phyloP scores from a whole-genome alignment of 176 grass and related monocot genomes.

The Leersia perrieri region DNA sequence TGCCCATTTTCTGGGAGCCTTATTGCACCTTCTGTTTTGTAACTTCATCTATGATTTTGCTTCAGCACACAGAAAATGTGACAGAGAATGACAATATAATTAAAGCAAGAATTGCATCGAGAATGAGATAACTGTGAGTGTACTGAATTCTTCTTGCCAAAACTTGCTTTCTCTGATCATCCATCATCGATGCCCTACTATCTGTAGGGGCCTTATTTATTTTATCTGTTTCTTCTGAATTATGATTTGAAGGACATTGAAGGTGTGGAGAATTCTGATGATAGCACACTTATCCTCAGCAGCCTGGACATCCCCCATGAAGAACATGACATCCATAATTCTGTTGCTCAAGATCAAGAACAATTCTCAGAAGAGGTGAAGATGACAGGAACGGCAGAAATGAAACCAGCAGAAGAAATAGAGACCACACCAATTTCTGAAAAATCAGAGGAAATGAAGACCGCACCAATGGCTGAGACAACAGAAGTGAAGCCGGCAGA shows the following conservation, averaged over 20 bases:
- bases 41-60: neutral
- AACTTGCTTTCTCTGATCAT: neutral
- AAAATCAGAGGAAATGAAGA: neutral
- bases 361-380: constrained; percentile 21
- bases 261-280: constrained; percentile 11
- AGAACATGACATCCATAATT: constrained; percentile 11
- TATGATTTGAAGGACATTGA: constrained; percentile 6
- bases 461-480: neutral
- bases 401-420: neutral
- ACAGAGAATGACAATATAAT: neutral
- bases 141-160: neutral
- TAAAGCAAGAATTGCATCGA: neutral
- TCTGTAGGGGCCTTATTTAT: too few relatives aligned
- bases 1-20: neutral
- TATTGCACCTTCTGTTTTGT: neutral
- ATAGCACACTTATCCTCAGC: neutral
- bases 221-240: neutral
- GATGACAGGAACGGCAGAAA: neutral
- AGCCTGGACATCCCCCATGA: neutral
- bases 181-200: neutral
- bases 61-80: constrained; percentile 6
- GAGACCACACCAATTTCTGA: neutral
- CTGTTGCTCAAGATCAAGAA: constrained; percentile 9
- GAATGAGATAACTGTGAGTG: neutral
- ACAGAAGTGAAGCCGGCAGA: neutral